Evolutionary conservation across 257 asterid species (phyloP).

Genomic region (Handroanthus guayacan): DNA sequence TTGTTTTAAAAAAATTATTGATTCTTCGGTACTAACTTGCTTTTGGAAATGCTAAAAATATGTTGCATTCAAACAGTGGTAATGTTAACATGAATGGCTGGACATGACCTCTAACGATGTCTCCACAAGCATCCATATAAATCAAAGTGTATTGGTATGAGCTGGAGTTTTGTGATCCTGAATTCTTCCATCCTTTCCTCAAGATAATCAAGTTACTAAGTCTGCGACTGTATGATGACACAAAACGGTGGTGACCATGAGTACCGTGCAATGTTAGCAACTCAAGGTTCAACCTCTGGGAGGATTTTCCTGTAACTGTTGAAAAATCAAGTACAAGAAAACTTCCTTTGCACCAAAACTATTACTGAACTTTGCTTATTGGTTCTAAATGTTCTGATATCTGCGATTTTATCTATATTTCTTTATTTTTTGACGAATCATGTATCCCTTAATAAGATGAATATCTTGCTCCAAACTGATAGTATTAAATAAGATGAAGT

Average conservation of each 20-base stretch:
- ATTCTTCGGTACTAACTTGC: not conserved
- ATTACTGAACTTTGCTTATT: not conserved
- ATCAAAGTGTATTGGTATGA: not conserved
- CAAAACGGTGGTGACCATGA: not conserved
- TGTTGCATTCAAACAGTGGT: not conserved
- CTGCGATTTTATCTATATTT: no score
- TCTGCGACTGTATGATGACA: not conserved
- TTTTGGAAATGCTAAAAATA: not conserved
- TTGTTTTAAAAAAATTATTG: not conserved
- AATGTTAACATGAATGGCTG: not conserved
- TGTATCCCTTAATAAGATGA: not conserved
- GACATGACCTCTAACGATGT: not conserved
- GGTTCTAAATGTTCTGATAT: not conserved
- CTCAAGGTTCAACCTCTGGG: not conserved
- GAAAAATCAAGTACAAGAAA: not conserved
- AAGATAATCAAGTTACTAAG: not conserved
- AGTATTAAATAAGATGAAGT: slow-evolving; percentile 12
- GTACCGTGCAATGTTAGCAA: not conserved
- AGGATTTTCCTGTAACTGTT: not conserved
- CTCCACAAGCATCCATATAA: not conserved
- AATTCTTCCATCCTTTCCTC: not conserved
- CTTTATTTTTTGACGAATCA: not conserved
- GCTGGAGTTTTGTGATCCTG: not conserved
- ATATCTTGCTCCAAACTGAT: not conserved
- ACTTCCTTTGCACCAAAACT: not conserved